A percentile compares a stretch with the other conserved stretches of the same genome.
phyloP scores from a whole-genome alignment of 78 protist genomes.

The Dictyostelium intermedium region DNA sequence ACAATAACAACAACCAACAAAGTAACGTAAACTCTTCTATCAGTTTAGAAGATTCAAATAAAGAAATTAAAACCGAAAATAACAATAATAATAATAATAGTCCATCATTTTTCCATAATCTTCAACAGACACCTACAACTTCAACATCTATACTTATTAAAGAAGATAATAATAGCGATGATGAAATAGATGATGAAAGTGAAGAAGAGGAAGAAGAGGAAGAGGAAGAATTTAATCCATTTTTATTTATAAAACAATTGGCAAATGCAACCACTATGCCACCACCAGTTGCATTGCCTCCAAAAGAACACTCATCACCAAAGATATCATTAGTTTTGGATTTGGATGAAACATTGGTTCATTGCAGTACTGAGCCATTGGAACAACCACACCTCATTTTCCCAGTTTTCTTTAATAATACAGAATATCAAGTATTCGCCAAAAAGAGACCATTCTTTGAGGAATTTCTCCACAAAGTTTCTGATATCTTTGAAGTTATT shows the following conservation, averaged over 20 bases:
- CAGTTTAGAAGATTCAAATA: background rate
- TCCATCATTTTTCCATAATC: background rate
- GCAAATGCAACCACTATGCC: background rate
- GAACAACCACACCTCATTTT: conserved; percentile 72
- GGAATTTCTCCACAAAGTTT: conserved; percentile 74
- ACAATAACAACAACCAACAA: background rate
- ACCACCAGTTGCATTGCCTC: conserved; percentile 49
- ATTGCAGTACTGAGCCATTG: conserved; percentile 86
- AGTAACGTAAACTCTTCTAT: background rate
- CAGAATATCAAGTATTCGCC: conserved; percentile 77
- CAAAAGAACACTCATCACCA: conserved; percentile 41
- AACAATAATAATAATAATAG: background rate
- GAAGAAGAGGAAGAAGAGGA: conserved; percentile 62
- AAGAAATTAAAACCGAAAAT: background rate
- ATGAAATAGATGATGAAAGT: background rate
- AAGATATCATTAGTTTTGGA: conserved; percentile 90
- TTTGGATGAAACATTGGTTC: conserved; percentile 93
- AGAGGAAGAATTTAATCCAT: conserved; percentile 70
- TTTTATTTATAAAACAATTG: conserved; percentile 51
- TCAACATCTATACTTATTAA: background rate
- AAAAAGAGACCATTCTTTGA: conserved; percentile 87
- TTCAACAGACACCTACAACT: background rate
- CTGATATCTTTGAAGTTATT: conserved; percentile 85
- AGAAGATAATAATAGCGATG: background rate
- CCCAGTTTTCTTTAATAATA: conserved; percentile 61